Base-by-base conservation (phyloP, 176 grass and related monocot species). In the Oryza glumipatula region DNA sequence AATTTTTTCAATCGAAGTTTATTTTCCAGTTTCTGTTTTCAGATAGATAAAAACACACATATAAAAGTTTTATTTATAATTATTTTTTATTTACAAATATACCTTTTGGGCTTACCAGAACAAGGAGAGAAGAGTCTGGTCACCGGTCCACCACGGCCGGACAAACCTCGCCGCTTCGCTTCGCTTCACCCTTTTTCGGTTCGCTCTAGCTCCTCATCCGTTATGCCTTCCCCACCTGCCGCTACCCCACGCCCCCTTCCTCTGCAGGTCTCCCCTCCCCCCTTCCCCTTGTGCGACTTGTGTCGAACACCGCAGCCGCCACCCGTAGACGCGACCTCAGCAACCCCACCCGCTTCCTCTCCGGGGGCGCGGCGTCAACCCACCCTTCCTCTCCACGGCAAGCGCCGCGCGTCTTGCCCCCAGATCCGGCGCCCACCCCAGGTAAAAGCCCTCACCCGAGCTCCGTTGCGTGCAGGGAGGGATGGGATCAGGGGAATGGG, bases 301-400 rank as follows among this genome's bases (percentile, higher is more conserved):
- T 3, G 6, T 4, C 11, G 11, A 51, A 9, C 46, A 32, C 7
- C 1, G 47, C 26, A 19, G 15, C 44, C 7, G 58, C 17, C 22
- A n/a, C 0, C 14, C 43, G 43, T 44, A 22, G 56, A 13, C 45
- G 23, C 30, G 43, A 17, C 24, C 72, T 74, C 72, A 32, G 11
- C 43, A 23, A 32, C 30, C 7, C 26, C 45, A 26, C 24, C 58
- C 58, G 10, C 58, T 13, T 23, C 19, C 58, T 23, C 12, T 22
- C 52, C 16, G 43, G 11, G 38, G 33, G 33, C 30, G 30, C 26
- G 74, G 73, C 86, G 80, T 83, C 86, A 78, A 32, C 67, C 11
- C 16, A 63, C 44, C 65, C 41, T 64, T 72, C 73, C 28, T 13
- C 74, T 66, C 69, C 86, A 83, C 67, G 32, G 24, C 39, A 39